Evolutionary conservation across 108 stramenopile genomes (phyloP).

Genomic region (Skeletonema costatum): DNA sequence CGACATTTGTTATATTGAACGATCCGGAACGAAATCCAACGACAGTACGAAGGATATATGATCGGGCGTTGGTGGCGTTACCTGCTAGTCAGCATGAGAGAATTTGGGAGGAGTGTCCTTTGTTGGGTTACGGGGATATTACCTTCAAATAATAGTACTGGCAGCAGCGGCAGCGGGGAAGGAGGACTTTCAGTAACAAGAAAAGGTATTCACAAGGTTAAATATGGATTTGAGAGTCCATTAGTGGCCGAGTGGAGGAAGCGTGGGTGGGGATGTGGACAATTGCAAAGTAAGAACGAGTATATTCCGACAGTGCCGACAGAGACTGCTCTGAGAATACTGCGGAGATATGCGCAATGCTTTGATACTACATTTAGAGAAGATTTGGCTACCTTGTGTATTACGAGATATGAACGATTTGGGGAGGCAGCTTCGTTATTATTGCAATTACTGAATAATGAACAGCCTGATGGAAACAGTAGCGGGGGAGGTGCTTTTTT

Average conservation of each 20-base stretch:
- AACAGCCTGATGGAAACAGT: constrained; percentile 9
- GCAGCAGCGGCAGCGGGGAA: neutral
- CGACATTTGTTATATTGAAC: constrained; percentile 27
- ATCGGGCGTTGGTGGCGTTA: constrained; percentile 90
- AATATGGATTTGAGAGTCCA: constrained; percentile 45
- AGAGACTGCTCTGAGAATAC: constrained; percentile 42
- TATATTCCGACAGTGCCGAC: constrained; percentile 36
- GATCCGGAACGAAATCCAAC: constrained; percentile 46
- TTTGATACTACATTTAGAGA: constrained; percentile 43
- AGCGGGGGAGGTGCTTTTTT: constrained; percentile 34
- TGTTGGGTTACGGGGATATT: constrained; percentile 76
- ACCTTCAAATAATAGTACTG: constrained; percentile 18
- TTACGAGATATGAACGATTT: constrained; percentile 49
- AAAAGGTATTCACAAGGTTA: constrained; percentile 42
- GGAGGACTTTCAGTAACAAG: neutral
- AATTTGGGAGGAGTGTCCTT: constrained; percentile 85
- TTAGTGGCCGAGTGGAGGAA: constrained; percentile 33
- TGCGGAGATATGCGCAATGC: constrained; percentile 48
- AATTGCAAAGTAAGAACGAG: neutral
- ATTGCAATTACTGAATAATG: constrained; percentile 85
- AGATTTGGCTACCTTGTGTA: constrained; percentile 42
- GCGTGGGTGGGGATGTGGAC: constrained; percentile 40
- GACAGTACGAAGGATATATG: constrained; percentile 74
- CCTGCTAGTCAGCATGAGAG: constrained; percentile 93
- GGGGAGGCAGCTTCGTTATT: constrained; percentile 91